Evolutionary conservation across 208 protist species (phyloP), one percentile per base, ranked within the genome.

Genomic region (Leishmania major): DNA sequence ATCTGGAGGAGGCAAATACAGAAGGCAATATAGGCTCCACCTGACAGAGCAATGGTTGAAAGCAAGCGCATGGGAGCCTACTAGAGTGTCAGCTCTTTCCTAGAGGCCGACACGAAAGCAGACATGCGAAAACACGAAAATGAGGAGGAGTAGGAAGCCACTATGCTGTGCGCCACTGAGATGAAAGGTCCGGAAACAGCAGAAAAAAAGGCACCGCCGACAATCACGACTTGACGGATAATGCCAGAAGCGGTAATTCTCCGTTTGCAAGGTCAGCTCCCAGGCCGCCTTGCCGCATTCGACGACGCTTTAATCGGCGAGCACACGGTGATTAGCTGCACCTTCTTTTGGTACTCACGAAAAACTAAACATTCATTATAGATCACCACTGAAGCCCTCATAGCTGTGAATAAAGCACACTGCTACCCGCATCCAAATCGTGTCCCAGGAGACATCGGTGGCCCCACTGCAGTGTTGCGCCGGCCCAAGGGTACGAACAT

Each of bases 21-120:
- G 60, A 40, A 37, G 37, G 81, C 57, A 80, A 70, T n/a, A 75
- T 88, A 87, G 47, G 82, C 72, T 37, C 83, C 82, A 15, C 77
- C 71, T n/a, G 25, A 53, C 40, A 78, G 37, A 2, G 40, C 53
- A n/a, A 78, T 2, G 28, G 15, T 1, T 37, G 31, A 22, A 11
- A 60, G 19, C 0, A 60, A 8, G 35, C 4, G 47, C 72, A 76
- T 76, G 22, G 49, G 69, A 51, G 2, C 49, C 40, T n/a, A n/a
- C 43, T 17, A n/a, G 43, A 49, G 15, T 53, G 22, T 73, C 22
- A 49, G 8, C 22, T 25, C 11, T 7, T 47, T 43, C 69, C 69
- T 53, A 51, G 43, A 73, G 5, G 13, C 37, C 6, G 7, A 45
- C 69, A 0, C 45, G 15, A 0, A 59, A 43, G 49, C 31, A 76